Base-by-base conservation (phyloP, 768 basidiomycete species). In the Russula virescens region DNA sequence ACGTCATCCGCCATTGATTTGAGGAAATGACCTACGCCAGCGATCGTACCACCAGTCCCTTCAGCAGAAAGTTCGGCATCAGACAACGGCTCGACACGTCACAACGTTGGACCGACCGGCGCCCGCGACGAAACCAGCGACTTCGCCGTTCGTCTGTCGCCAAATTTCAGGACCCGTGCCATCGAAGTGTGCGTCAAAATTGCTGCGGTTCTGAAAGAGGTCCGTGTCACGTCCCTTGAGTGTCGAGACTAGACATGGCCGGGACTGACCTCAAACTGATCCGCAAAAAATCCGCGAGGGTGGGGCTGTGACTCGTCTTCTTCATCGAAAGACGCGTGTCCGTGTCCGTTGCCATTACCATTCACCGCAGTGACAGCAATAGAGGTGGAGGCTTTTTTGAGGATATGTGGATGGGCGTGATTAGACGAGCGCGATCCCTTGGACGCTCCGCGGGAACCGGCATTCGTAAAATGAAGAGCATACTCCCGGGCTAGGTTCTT, bases 101-200 rank as follows among this genome's bases (percentile, higher is more conserved):
- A 26, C 43, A 35, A 35, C 23, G 54, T 40, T 64, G 26, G 26
- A 10, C 75, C 62, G 61, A 85, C 94, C 94, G 59, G 96, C 94
- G 1, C 96, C 96, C 31, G 87, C 84, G 46, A 98, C 87, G 69
- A 98, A 98, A 7, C 88, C 93, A 70, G 90, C 81, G 0, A 97
- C 64, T 28, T 76, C 75, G 13, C 94, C 94, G 69, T 86, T 87
- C 8, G 91, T 93, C 72, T 99, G 97, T 47, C 87, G 79, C 88
- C 94, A 94, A 38, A 98, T 91, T 76, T 98, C 97, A 0, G 94
- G 94, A 0, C 92, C 97, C 0, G 97, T 98, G 7, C 91, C 91
- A 38, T 83, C 74, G 66, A 82, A 92, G 72, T 99, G 97, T 0
- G 96, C 94, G 58, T 87, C 80, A 71, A 85, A 93, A 69, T 99